Conservation (phyloP, 2,329 filamentous ascomycete genomes). For the Ceratocystis lukuohia region DNA sequence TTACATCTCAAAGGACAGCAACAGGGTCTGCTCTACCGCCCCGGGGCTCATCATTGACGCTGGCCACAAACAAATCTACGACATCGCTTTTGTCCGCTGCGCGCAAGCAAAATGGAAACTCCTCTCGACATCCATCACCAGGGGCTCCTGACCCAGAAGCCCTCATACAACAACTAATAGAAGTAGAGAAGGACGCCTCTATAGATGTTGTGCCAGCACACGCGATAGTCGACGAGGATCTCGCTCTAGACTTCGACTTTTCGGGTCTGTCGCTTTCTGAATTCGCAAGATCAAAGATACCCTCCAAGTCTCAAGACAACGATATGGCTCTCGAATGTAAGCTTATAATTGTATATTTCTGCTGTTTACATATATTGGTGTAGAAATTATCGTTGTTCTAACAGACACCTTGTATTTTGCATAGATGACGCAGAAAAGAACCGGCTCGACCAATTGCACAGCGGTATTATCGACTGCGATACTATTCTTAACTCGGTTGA, state of each 20-base stretch:
- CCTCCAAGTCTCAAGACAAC: conserved; percentile 1
- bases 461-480: conserved; percentile 80
- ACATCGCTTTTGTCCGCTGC: conserved; percentile 57
- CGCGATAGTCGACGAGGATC: conserved; percentile 32
- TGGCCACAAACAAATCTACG: conserved; percentile 64
- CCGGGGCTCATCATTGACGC: conserved; percentile 58
- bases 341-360: neutral
- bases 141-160: conserved; percentile 13
- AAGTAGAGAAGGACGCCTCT: conserved; percentile 9
- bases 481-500: conserved; percentile 89
- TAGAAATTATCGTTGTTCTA: neutral
- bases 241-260: conserved; percentile 64
- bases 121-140: conserved; percentile 37
- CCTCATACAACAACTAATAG: conserved; percentile 13
- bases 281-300: conserved; percentile 37
- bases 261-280: conserved; percentile 61
- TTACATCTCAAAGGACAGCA: conserved; percentile 52
- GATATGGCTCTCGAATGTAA: conserved; percentile 11
- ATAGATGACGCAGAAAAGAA: conserved; percentile 65
- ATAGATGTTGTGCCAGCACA: conserved; percentile 41
- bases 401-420: neutral
- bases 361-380: neutral
- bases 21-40: conserved; percentile 26
- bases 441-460: conserved; percentile 81
- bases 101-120: conserved; percentile 53